Base-by-base conservation (phyloP, 352 stramenopile species). In the Globisporangium paddicum region DNA sequence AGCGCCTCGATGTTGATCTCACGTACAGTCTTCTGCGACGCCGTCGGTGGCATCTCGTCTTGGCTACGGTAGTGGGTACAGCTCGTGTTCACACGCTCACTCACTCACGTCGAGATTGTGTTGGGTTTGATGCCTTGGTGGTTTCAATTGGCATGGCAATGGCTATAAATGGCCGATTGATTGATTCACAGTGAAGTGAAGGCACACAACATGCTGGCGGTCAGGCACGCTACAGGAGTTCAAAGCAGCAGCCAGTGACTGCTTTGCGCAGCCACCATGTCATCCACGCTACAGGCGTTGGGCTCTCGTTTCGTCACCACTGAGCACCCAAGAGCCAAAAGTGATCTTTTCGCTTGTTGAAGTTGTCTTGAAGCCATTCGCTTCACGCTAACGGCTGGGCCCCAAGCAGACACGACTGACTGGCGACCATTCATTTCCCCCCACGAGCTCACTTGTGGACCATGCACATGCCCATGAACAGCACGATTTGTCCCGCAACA, bases 1-100 rank as follows among this genome's bases (percentile, higher is more conserved):
- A 92, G 71, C 55, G 69, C 55, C 42, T 89, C 79, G 5, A 79
- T 38, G n/a, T 69, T 80, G 71, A 89, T 87, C 56, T 81, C 75
- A 0, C 77, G 66, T 3, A 62, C 73, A 13, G 56, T 47, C n/a
- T 42, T 26, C 25, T 16, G 38, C 18, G 32, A 44, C 23, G 50
- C 6, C 10, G 55, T n/a, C 11, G 30, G 28, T 21, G 9, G 40
- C 48, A 49, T 46, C 23, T 53, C 26, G 3, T 14, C 18, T 11
- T 21, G 13, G 21, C 30, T n/a, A n/a, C n/a, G n/a, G n/a, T n/a
- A 8, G 8, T 34, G 19, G 32, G 2, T 45, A 32, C 49, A 45
- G 28, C 38, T 21, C 16, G 16, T 21, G 11, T 6, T 44, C 5
- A 35, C 35, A n/a, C 37, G 19, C 16, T 19, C 5, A 19, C 38